A percentile compares a stretch with the other conserved stretches of the same genome.
Conservation (phyloP, 257 asterid genomes). For the Nicotiana knightiana region DNA sequence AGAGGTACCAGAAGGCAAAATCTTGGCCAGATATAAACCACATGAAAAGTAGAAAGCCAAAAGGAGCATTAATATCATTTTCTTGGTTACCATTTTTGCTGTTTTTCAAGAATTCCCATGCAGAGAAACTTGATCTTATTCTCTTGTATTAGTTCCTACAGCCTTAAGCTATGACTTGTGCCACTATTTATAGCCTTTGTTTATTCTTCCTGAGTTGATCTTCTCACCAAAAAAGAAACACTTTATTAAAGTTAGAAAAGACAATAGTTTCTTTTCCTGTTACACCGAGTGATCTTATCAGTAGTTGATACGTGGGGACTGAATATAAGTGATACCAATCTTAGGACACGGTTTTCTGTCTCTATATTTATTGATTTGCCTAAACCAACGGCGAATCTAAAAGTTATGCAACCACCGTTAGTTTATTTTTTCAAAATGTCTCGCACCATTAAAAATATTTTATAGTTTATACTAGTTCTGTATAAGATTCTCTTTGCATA, state of each 20-base stretch:
- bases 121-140: not conserved
- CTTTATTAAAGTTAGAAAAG: slow-evolving; percentile 5
- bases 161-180: not conserved
- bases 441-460: accelerated
- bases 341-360: slow-evolving; percentile 3
- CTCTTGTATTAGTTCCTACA: not conserved
- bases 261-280: not conserved
- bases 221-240: not conserved
- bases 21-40: slow-evolving; percentile 12
- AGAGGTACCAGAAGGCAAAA: slow-evolving; percentile 22
- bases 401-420: accelerated
- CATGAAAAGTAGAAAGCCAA: slow-evolving; percentile 20
- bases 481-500: too few species aligned
- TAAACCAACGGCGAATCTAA: not conserved
- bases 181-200: not conserved
- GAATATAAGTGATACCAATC: not conserved
- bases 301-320: not conserved
- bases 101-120: not conserved
- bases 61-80: slow-evolving; percentile 17
- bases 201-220: not conserved
- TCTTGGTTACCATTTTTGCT: slow-evolving; percentile 25
- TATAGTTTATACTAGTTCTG: too few species aligned
- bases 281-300: not conserved
- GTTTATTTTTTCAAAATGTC: too few species aligned
- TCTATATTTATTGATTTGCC: not conserved